Evolutionary conservation across 306 rosid species (phyloP).

Genomic region (Trichosanthes cucumerina): DNA sequence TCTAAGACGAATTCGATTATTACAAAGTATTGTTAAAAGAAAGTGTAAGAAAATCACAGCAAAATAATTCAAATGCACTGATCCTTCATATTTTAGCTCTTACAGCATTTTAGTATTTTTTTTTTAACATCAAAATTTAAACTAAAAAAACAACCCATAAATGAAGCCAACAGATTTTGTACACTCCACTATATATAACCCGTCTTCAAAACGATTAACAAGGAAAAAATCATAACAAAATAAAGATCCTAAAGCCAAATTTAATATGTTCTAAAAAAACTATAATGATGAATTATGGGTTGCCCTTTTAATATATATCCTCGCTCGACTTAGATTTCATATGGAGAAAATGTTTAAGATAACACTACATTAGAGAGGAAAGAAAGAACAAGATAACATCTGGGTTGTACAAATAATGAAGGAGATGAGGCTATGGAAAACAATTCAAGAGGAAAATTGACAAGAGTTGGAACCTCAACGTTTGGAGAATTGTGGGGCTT

Average conservation of each 20-base stretch:
- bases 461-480: conserved; percentile 40
- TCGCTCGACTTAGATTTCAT: background rate
- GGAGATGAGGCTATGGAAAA: background rate
- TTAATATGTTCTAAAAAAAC: background rate
- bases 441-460: background rate
- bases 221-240: background rate
- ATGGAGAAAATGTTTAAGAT: background rate
- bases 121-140: too few species aligned
- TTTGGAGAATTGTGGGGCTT: conserved; percentile 95
- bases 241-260: background rate
- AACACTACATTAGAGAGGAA: background rate
- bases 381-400: background rate
- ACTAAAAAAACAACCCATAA: too few species aligned
- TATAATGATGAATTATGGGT: background rate
- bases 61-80: too few species aligned
- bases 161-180: too few species aligned
- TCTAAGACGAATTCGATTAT: too few species aligned
- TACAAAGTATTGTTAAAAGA: background rate
- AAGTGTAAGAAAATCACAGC: too few species aligned
- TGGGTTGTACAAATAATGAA: conserved; percentile 1
- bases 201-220: background rate
- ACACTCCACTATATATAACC: too few species aligned
- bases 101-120: too few species aligned
- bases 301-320: background rate
- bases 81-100: too few species aligned